Percentiles rank a stretch among this genome's conserved stretches.
Evolutionary conservation across 2,329 filamentous ascomycete species (phyloP).

Genomic region (Rhinocladiella mackenziei): DNA sequence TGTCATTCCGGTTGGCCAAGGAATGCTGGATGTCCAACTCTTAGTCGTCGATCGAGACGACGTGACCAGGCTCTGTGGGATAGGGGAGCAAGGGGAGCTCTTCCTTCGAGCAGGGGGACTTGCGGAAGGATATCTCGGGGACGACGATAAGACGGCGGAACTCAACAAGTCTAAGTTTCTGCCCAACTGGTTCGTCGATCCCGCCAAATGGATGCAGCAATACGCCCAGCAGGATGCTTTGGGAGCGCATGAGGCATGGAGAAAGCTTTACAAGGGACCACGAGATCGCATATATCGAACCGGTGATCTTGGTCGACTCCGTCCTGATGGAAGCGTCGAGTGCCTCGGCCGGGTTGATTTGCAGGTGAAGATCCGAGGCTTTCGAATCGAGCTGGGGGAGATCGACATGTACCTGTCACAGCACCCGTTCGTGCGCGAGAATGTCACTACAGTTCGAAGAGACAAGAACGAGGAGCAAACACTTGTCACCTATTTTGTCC

Average conservation of each 20-base stretch:
- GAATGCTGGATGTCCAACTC: slow-evolving; percentile 86
- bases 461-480: slow-evolving; percentile 81
- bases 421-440: slow-evolving; percentile 73
- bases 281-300: slow-evolving; percentile 82
- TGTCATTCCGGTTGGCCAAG: slow-evolving; percentile 75
- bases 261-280: slow-evolving; percentile 72
- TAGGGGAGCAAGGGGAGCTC: slow-evolving; percentile 82
- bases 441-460: slow-evolving; percentile 77
- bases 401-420: slow-evolving; percentile 80
- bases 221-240: slow-evolving; percentile 68
- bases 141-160: no score
- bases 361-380: slow-evolving; percentile 94
- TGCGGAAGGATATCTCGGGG: slow-evolving; percentile 74
- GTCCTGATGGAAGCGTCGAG: slow-evolving; percentile 68
- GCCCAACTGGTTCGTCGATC: slow-evolving; percentile 79
- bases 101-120: slow-evolving; percentile 78
- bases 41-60: slow-evolving; percentile 72
- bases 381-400: slow-evolving; percentile 89
- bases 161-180: slow-evolving; percentile 74
- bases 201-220: slow-evolving; percentile 63
- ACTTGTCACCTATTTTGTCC: slow-evolving; percentile 85
- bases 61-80: slow-evolving; percentile 64
- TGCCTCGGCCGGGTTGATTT: slow-evolving; percentile 77
- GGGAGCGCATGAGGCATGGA: slow-evolving; percentile 75
- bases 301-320: slow-evolving; percentile 75